phyloP scores from a whole-genome alignment of 331 rosid species.

The Malus hybrid region DNA sequence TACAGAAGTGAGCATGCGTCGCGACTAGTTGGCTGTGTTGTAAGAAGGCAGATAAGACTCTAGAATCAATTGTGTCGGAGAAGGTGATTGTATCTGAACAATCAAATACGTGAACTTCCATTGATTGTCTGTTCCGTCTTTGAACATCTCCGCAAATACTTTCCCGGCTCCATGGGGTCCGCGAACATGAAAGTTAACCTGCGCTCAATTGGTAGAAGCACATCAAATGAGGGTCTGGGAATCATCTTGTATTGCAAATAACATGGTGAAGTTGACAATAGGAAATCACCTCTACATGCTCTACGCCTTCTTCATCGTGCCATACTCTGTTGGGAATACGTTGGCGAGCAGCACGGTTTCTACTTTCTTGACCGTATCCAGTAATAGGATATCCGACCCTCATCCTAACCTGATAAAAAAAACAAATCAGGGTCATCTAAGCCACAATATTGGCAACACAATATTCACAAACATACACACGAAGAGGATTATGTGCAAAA shows the following conservation, averaged over 20 bases:
- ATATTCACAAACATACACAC: not conserved
- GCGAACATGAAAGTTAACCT: slow-evolving; percentile 83
- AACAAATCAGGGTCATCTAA: slow-evolving; percentile 6
- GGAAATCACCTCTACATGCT: slow-evolving; percentile 77
- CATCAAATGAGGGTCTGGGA: not conserved
- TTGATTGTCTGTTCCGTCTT: slow-evolving; percentile 49
- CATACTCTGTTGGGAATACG: slow-evolving; percentile 75
- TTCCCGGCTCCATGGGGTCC: slow-evolving; percentile 91
- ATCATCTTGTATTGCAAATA: not conserved
- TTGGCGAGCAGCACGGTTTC: slow-evolving; percentile 99
- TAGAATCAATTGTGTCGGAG: slow-evolving; percentile 65
- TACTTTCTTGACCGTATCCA: slow-evolving; percentile 96
- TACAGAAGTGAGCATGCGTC: slow-evolving; percentile 7
- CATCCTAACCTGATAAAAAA: slow-evolving; percentile 57
- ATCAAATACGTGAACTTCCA: slow-evolving; percentile 84
- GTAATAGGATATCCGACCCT: slow-evolving; percentile 92
- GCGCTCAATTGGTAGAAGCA: slow-evolving; percentile 4
- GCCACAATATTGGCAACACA: not conserved
- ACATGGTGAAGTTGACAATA: not conserved
- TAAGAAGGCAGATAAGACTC: slow-evolving; percentile 88
- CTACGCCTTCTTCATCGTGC: slow-evolving; percentile 87
- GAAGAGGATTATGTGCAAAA: not conserved
- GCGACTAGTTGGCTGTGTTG: slow-evolving; percentile 23
- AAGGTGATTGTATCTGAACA: slow-evolving; percentile 75
- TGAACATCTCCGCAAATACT: slow-evolving; percentile 86